phyloP scores from a whole-genome alignment of 2,329 filamentous ascomycete species.

The Fonsecaea pugnacius region DNA sequence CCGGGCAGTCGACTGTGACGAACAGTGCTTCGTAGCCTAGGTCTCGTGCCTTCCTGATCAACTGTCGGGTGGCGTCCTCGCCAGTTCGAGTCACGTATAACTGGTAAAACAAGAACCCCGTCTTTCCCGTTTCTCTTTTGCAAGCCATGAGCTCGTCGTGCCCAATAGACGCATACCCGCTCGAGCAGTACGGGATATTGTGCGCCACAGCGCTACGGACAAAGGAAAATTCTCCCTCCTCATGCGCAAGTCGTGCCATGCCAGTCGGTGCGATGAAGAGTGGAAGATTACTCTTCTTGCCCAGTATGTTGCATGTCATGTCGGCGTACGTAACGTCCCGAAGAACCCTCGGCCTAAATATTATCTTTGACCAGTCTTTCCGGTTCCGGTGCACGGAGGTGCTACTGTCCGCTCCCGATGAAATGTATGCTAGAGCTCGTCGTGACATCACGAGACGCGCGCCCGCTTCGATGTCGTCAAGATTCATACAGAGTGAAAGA shows the following conservation, averaged over 20 bases:
- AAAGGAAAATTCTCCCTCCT: conserved; percentile 43
- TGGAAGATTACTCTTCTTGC: conserved; percentile 41
- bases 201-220: conserved; percentile 43
- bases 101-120: conserved; percentile 41
- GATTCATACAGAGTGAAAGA: conserved; percentile 15
- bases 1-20: conserved; percentile 36
- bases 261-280: conserved; percentile 47
- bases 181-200: conserved; percentile 43
- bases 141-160: conserved; percentile 39
- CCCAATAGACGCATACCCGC: conserved; percentile 41
- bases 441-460: conserved; percentile 11
- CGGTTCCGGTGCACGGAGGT: conserved; percentile 27
- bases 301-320: conserved; percentile 39
- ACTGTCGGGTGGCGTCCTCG: conserved; percentile 48
- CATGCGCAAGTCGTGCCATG: conserved; percentile 42
- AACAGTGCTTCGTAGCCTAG: conserved; percentile 32
- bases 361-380: conserved; percentile 25
- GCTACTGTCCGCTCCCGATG: conserved; percentile 23
- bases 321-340: conserved; percentile 41
- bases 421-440: conserved; percentile 14
- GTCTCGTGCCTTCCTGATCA: conserved; percentile 46
- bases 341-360: conserved; percentile 52
- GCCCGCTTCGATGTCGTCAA: conserved; percentile 21
- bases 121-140: conserved; percentile 8
- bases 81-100: conserved; percentile 59